phyloP scores from a whole-genome alignment of 495 filamentous ascomycete species.

The Letharia lupina region DNA sequence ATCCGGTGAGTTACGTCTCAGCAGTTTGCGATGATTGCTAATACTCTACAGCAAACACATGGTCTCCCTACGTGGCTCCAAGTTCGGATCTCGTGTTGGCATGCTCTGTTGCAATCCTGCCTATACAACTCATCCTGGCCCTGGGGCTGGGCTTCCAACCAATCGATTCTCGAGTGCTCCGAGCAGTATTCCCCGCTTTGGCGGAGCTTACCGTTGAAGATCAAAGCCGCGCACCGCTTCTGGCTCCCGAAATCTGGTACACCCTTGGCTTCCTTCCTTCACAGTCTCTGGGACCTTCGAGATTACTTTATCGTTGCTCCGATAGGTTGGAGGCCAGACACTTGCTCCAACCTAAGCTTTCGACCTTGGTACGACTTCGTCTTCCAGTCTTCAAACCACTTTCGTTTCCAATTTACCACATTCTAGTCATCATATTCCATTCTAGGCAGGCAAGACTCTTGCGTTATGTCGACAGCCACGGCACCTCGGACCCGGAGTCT shows the following conservation, averaged over 20 bases:
- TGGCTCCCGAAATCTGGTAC: neutral
- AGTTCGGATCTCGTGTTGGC: conserved; percentile 94
- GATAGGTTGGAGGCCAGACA: conserved; percentile 1
- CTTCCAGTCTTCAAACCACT: conserved; percentile 6
- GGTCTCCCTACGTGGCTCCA: conserved; percentile 96
- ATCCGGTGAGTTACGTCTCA: conserved; percentile 51
- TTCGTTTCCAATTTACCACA: conserved; percentile 16
- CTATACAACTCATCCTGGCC: conserved; percentile 73
- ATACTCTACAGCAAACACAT: conserved; percentile 69
- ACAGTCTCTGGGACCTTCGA: neutral
- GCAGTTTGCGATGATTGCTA: conserved; percentile 11
- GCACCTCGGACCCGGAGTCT: conserved; percentile 14
- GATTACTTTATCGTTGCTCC: neutral
- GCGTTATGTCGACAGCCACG: conserved; percentile 14
- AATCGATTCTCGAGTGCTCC: conserved; percentile 50
- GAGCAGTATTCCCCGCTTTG: conserved; percentile 40
- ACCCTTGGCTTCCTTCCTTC: conserved; percentile 1
- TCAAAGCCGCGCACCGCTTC: neutral
- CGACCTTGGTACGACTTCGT: conserved; percentile 1
- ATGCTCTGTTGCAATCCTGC: conserved; percentile 98
- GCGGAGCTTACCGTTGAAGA: conserved; percentile 43
- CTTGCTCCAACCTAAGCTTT: conserved; percentile 10
- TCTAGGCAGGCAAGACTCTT: conserved; percentile 14
- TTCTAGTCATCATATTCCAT: conserved; percentile 19
- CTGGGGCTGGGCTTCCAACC: conserved; percentile 59